Evolutionary conservation across 495 filamentous ascomycete species (phyloP).

Genomic region (Peziza echinospora): DNA sequence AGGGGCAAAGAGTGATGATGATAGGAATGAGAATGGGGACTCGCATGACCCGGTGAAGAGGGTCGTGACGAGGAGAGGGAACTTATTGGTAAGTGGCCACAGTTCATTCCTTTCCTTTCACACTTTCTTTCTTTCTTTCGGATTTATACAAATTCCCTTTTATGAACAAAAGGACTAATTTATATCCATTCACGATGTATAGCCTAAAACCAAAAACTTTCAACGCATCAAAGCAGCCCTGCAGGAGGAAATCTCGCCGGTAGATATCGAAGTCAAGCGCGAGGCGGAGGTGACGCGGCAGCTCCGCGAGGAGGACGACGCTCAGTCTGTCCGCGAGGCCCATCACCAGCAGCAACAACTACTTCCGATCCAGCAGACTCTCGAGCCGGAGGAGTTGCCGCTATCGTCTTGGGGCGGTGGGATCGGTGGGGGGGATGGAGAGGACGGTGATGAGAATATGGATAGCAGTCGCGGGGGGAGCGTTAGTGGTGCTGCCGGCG

Average conservation of each 20-base stretch:
- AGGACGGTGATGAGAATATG: no score
- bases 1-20: conserved; percentile 52
- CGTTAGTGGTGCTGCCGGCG: not conserved
- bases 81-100: conserved; percentile 46
- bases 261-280: conserved; percentile 71
- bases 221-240: conserved; percentile 79
- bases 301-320: conserved; percentile 44
- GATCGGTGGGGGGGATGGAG: no score
- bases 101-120: not conserved
- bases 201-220: conserved; percentile 91
- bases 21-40: conserved; percentile 43
- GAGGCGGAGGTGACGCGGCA: conserved; percentile 91
- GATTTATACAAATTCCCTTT: not conserved
- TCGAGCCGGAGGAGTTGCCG: conserved; percentile 7
- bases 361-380: conserved; percentile 19
- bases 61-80: conserved; percentile 67
- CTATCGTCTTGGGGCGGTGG: no score
- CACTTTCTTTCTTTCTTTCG: no score
- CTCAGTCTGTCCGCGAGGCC: conserved; percentile 23
- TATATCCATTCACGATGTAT: conserved; percentile 10
- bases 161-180: no score
- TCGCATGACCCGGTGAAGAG: conserved; percentile 29
- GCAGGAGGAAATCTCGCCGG: conserved; percentile 61
- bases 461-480: not conserved
- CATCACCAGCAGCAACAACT: conserved; percentile 30